Base-by-base conservation (phyloP, 352 stramenopile genomes). In the Pythium myriotylum region DNA sequence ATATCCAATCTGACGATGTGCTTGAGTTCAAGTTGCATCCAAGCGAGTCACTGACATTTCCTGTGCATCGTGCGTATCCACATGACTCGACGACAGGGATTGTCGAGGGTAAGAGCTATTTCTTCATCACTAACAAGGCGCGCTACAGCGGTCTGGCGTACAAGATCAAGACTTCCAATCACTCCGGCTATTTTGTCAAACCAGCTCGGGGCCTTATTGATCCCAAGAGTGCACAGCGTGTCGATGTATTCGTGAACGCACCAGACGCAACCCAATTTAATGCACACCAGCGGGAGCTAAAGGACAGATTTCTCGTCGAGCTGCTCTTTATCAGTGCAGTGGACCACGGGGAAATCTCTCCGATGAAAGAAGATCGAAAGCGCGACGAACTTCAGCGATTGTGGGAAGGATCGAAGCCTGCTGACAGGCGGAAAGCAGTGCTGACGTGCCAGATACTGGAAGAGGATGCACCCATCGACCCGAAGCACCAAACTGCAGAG, bases 151-250 rank as follows among this genome's bases (percentile, higher is more conserved):
- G 79, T 22, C 67, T 94, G 3, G 72, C 67, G 12, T 94, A 90
- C 51, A 92, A 91, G 55, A 72, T 94, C 58, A 88, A 87, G 62
- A 94, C 82, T 17, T 90, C 84, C 8, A 91, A 94, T 66, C 80
- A 88, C 45, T 74, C 70, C 3, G 82, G 79, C 2, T 94, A 94
- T 54, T 81, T 82, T 24, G 81, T 94, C 12, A 85, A 91, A 49
- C 84, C 84, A n/a, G 81, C 70, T 24, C 70, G 76, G 42, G 84
- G 84, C 1, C 51, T 92, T 29, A 84, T 94, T 17, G 74, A 65
- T 0, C 60, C 76, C n/a, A 82, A 76, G 3, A 88, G 72, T 45
- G 76, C 76, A 9, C 78, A 89, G 53, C 67, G 79, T 56, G 65
- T 94, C 33, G 68, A 88, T n/a, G 69, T 92, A 17, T 72, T 74